phyloP scores from a whole-genome alignment of 306 rosid species.

The Dalbergia cochinchinensis region DNA sequence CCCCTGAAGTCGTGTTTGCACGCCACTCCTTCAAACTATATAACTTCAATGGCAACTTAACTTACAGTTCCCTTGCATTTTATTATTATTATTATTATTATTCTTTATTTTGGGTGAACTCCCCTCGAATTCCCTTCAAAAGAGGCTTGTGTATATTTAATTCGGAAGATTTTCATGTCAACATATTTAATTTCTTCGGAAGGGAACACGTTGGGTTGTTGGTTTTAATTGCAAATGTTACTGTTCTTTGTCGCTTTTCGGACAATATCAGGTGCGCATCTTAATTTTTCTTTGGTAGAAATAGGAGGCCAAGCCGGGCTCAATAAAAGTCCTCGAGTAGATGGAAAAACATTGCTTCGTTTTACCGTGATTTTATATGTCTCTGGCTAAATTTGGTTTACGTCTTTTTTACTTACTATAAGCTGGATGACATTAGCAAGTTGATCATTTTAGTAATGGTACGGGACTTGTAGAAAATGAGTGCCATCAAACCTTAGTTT shows the following conservation, averaged over 20 bases:
- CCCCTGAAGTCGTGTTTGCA: constrained; percentile 83
- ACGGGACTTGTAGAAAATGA: neutral
- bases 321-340: constrained; percentile 1
- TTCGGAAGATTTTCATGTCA: neutral
- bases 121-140: neutral
- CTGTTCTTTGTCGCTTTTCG: neutral
- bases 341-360: neutral
- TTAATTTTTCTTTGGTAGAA: neutral
- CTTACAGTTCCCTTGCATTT: neutral
- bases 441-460: neutral
- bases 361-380: constrained; percentile 43
- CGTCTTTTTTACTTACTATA: no score
- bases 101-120: neutral
- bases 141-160: neutral
- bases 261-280: neutral
- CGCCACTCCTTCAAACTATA: constrained; percentile 51
- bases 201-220: neutral
- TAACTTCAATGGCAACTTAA: neutral
- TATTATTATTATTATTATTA: neutral
- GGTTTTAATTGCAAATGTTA: neutral
- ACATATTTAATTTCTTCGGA: neutral
- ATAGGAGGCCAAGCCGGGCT: neutral
- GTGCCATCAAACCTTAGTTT: neutral
- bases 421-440: neutral
- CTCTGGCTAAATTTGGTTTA: neutral